A percentile compares a stretch with the other conserved stretches of the same genome.
Evolutionary conservation across 495 filamentous ascomycete species (phyloP).

Genomic region (Podospora pseudoanserina): DNA sequence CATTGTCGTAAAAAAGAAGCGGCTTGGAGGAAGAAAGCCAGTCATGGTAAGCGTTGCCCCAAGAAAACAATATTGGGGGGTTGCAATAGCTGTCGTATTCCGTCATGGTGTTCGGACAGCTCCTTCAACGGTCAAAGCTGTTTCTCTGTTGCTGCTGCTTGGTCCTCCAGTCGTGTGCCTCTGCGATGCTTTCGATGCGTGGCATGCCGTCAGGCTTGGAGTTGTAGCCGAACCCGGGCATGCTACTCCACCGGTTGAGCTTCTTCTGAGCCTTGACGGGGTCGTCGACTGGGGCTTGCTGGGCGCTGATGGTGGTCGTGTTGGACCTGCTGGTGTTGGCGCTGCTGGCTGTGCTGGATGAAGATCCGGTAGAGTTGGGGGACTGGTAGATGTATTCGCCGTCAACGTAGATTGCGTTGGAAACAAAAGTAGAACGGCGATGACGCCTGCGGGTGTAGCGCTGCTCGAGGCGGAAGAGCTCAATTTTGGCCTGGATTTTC

Average conservation of each 20-base stretch:
- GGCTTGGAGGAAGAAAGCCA: background rate
- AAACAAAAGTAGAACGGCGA: conserved; percentile 79
- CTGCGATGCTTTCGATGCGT: conserved; percentile 13
- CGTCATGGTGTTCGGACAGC: background rate
- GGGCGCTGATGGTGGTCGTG: conserved; percentile 11
- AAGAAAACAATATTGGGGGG: background rate
- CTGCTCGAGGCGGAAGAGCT: conserved; percentile 90
- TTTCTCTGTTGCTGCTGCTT: conserved; percentile 1
- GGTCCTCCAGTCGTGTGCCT: conserved; percentile 14
- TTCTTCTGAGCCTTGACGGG: conserved; percentile 32
- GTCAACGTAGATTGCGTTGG: conserved; percentile 83
- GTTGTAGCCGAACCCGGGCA: conserved; percentile 45
- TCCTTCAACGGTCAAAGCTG: conserved; percentile 16
- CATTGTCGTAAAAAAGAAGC: conserved; percentile 11
- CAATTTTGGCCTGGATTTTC: conserved; percentile 59
- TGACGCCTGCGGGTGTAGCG: conserved; percentile 79
- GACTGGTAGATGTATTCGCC: conserved; percentile 80
- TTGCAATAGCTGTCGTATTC: background rate
- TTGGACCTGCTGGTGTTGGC: conserved; percentile 21
- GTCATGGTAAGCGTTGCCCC: background rate
- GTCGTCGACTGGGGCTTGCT: background rate
- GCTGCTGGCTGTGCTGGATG: conserved; percentile 37
- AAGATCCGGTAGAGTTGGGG: conserved; percentile 48
- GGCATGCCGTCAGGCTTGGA: conserved; percentile 14
- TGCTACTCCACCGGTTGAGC: conserved; percentile 45